Evolutionary conservation across 108 stramenopile genomes (phyloP).

Genomic region (Bacterosira constricta): DNA sequence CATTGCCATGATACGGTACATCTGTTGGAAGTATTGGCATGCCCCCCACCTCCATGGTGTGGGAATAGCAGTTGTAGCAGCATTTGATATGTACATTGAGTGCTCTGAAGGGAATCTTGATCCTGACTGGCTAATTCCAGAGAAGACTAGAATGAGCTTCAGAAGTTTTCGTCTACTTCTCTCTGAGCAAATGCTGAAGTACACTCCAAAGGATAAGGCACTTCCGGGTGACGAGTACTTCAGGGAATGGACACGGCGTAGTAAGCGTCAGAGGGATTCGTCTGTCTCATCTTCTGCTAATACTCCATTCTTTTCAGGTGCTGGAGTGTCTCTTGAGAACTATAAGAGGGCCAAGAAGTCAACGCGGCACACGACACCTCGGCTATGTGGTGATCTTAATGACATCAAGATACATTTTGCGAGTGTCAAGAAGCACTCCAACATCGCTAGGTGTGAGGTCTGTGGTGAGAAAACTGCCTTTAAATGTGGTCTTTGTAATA

Average conservation of each 20-base stretch:
- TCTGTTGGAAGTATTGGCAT: conserved; percentile 5
- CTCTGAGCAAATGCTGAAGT: no score
- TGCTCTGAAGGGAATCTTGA: background rate
- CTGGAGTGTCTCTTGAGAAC: background rate
- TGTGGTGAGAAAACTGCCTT: background rate
- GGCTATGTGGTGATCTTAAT: background rate
- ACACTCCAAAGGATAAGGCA: no score
- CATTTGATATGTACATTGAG: conserved; percentile 3
- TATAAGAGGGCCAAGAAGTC: background rate
- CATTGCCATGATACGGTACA: background rate
- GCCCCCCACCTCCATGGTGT: background rate
- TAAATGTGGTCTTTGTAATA: background rate
- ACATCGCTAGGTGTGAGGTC: background rate
- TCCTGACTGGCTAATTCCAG: background rate
- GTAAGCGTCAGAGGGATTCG: no score
- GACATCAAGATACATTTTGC: background rate
- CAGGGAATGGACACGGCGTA: no score
- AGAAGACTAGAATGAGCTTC: no score
- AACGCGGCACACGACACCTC: background rate
- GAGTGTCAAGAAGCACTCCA: background rate
- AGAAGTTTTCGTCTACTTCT: no score
- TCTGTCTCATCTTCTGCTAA: no score
- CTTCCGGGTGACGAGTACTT: no score
- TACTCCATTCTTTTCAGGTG: no score
- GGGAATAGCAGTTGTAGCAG: background rate